These are phyloP conservation scores for Claviceps monticola DNA, from an alignment of 2,329 filamentous ascomycete species.

Conservation along the genomic window DNA sequence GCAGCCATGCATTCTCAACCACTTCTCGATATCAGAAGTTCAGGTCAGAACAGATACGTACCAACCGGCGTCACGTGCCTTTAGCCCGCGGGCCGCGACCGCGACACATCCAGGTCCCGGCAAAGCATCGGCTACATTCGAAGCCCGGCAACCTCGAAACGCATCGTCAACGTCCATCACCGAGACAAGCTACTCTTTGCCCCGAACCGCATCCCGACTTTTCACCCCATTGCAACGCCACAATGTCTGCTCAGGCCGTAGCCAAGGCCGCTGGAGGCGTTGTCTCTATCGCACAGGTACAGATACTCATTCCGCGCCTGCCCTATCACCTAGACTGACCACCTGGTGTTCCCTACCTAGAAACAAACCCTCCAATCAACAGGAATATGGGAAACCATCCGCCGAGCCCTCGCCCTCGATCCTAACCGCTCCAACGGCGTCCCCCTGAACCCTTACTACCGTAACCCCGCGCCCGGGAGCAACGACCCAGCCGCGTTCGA, in stretches of 20 bases:
- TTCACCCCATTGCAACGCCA: conserved; percentile 16
- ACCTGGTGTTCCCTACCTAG: conserved; percentile 29
- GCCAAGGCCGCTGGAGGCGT: conserved; percentile 41
- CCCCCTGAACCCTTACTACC: conserved; percentile 84
- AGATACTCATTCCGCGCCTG: not conserved
- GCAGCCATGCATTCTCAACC: no score
- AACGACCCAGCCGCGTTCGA: conserved; percentile 24
- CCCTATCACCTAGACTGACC: no score
- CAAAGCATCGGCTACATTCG: conserved; percentile 8
- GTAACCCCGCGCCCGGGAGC: conserved; percentile 53
- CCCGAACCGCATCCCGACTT: conserved; percentile 4
- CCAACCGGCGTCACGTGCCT: no score
- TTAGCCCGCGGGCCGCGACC: no score
- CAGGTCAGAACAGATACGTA: no score
- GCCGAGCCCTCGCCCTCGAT: conserved; percentile 66
- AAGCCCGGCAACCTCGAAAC: conserved; percentile 1
- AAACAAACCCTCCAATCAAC: conserved; percentile 92
- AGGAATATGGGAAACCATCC: conserved; percentile 77
- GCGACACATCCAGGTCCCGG: conserved; percentile 1
- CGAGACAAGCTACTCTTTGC: not conserved
- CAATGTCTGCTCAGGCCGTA: conserved; percentile 48
- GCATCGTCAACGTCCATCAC: conserved; percentile 7
- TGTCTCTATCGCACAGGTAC: conserved; percentile 46
- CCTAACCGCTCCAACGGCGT: conserved; percentile 81
- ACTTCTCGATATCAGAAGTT: no score